These are phyloP conservation scores for Leptoxyphium fumago DNA, from an alignment of 2,329 filamentous ascomycete genomes.

Conservation along the genomic window DNA sequence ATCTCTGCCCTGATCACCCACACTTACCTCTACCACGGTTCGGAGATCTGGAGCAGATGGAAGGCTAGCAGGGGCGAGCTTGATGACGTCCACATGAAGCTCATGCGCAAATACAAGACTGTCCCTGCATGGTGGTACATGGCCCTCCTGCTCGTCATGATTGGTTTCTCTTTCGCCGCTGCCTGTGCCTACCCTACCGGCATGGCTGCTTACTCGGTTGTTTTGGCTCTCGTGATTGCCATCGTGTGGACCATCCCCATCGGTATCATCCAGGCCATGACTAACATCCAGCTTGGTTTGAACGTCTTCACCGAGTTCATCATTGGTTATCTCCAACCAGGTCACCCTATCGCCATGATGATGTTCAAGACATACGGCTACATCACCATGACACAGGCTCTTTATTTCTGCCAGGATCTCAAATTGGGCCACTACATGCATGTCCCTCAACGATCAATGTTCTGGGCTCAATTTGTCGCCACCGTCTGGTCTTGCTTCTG, in stretches of 20 bases:
- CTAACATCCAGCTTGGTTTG: conserved; percentile 37
- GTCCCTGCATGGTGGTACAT: conserved; percentile 67
- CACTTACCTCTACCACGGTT: conserved; percentile 72
- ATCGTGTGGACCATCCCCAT: conserved; percentile 75
- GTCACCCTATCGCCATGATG: conserved; percentile 81
- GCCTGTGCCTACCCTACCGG: conserved; percentile 52
- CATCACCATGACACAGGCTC: conserved; percentile 44
- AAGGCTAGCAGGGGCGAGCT: conserved; percentile 29
- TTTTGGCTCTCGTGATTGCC: conserved; percentile 64
- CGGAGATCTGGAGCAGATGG: conserved; percentile 69
- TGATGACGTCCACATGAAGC: conserved; percentile 70
- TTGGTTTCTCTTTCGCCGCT: conserved; percentile 8
- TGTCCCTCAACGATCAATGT: conserved; percentile 64
- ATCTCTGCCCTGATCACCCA: conserved; percentile 67
- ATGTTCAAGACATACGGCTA: conserved; percentile 87
- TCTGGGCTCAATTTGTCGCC: conserved; percentile 62
- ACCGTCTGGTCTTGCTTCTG: conserved; percentile 64
- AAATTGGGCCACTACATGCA: conserved; percentile 86
- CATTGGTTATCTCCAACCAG: conserved; percentile 68
- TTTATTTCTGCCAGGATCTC: conserved; percentile 77
- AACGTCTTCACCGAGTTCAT: conserved; percentile 36
- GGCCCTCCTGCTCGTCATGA: conserved; percentile 6
- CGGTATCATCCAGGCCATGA: conserved; percentile 84
- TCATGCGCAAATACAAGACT: conserved; percentile 72
- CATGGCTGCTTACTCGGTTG: conserved; percentile 70